Base-by-base conservation (phyloP, 257 asterid species). In the Solanum peruvianum region DNA sequence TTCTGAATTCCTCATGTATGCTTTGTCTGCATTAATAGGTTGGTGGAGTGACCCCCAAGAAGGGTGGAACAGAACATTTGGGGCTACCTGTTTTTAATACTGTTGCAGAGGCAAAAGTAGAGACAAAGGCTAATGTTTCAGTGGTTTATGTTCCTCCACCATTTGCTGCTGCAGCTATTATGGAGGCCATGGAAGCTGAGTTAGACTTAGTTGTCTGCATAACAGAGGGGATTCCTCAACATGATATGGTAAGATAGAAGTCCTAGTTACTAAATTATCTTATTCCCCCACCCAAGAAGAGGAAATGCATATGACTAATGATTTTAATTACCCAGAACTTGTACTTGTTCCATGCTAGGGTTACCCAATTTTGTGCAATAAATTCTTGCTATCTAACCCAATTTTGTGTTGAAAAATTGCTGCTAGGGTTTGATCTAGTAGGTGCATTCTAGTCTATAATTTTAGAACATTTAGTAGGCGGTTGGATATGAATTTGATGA, bases 71-170 rank as follows among this genome's bases (percentile, higher is more conserved):
- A 2, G 98, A 97, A 92, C 99, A 95, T 89, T 90, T 97, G 88
- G 99, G 99, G 37, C 97, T 97, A 84, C 99, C 98, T 47, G 98
- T 97, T 69, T 97, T 97, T 90, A 95, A 95, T 90, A 86, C 95
- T 71, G 98, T 97, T 3, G 98, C 97, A 66, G 98, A 97, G 89
- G 99, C 99, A 45, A 97, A 97, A 90, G 94, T 96, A 88, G 99
- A 97, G 90, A 91, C 98, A 31, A 94, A 91, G 92, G 97, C 99
- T 87, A 94, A 94, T 92, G 99, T 98, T 75, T 91, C 99, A 58
- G 99, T 94, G 84, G 92, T 94, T 86, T 97, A 97, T 83, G 99
- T 97, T 72, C 99, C 99, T 78, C 99, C 98, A 10, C 98, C 99
- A 73, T 97, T 95, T 89, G 99, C 99, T 12, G 96, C 96, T 27